Evolutionary conservation across 805 yeast genomes (phyloP).

Genomic region (Blastobotrys peoriensis): DNA sequence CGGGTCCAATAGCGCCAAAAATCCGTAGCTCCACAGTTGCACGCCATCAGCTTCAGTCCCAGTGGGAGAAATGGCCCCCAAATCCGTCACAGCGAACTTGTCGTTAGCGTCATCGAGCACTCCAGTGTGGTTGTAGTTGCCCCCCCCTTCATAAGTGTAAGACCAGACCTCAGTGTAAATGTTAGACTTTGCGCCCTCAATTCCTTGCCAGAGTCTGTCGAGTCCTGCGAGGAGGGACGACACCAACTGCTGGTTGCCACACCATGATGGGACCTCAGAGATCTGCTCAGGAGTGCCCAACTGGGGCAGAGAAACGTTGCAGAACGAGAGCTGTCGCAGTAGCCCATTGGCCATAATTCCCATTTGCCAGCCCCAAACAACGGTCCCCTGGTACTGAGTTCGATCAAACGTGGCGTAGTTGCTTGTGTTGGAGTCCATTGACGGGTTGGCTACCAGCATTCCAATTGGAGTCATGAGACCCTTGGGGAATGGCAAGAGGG

Average conservation of each 20-base stretch:
- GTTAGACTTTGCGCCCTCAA: conserved; percentile 10
- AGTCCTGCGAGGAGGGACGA: conserved; percentile 5
- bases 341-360: conserved; percentile 9
- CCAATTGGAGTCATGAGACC: conserved; percentile 10
- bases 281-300: conserved; percentile 1
- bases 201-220: conserved; percentile 9
- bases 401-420: conserved; percentile 7
- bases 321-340: conserved; percentile 7
- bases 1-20: conserved; percentile 8
- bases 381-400: conserved; percentile 10
- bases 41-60: conserved; percentile 10
- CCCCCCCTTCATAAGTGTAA: background rate
- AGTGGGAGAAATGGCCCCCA: conserved; percentile 8
- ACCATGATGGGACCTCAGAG: conserved; percentile 5
- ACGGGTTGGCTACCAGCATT: conserved; percentile 11
- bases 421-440: conserved; percentile 9
- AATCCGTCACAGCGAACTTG: conserved; percentile 7
- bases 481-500: conserved; percentile 9
- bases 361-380: conserved; percentile 12
- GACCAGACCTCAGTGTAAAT: conserved; percentile 12
- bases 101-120: background rate
- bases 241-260: conserved; percentile 7
- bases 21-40: conserved; percentile 12
- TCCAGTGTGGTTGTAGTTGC: background rate
- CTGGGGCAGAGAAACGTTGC: conserved; percentile 4